Evolutionary conservation across 1,139 yeast species (phyloP).

Genomic region (Yamadazyma dendronema): DNA sequence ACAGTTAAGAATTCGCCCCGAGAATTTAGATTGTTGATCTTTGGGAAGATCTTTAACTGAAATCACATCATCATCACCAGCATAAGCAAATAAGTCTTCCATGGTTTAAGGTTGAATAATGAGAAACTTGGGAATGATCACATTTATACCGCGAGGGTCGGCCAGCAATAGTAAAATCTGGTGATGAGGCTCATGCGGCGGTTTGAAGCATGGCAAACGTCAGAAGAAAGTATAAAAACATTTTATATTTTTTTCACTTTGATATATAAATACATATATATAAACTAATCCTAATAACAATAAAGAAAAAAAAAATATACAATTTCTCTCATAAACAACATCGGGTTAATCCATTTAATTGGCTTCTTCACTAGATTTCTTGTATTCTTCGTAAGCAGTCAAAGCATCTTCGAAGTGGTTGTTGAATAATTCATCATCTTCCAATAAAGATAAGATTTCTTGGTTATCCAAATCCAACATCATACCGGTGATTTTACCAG

Average conservation of each 20-base stretch:
- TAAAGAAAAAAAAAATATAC: slow-evolving; percentile 23
- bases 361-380: slow-evolving; percentile 47
- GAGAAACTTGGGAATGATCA: slow-evolving; percentile 2
- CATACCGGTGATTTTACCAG: slow-evolving; percentile 99
- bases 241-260: slow-evolving; percentile 23
- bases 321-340: no score
- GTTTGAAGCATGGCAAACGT: no score
- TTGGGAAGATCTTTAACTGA: slow-evolving; percentile 31
- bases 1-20: slow-evolving; percentile 68
- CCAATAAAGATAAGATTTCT: slow-evolving; percentile 85
- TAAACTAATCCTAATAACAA: slow-evolving; percentile 28
- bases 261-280: slow-evolving; percentile 24
- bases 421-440: slow-evolving; percentile 86
- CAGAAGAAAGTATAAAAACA: no score
- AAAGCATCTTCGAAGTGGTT: slow-evolving; percentile 94
- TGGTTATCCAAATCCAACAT: slow-evolving; percentile 92
- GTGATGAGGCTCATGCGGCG: not conserved
- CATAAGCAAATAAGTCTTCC: slow-evolving; percentile 16
- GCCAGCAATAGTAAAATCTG: not conserved
- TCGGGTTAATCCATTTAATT: slow-evolving; percentile 12
- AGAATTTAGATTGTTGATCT: slow-evolving; percentile 29
- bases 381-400: slow-evolving; percentile 87
- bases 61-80: slow-evolving; percentile 24
- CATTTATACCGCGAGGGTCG: not conserved
- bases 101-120: slow-evolving; percentile 4